These are phyloP conservation scores for Phytophthora macrochlamydospora DNA, from an alignment of 352 stramenopile species.

Conservation along the genomic window DNA sequence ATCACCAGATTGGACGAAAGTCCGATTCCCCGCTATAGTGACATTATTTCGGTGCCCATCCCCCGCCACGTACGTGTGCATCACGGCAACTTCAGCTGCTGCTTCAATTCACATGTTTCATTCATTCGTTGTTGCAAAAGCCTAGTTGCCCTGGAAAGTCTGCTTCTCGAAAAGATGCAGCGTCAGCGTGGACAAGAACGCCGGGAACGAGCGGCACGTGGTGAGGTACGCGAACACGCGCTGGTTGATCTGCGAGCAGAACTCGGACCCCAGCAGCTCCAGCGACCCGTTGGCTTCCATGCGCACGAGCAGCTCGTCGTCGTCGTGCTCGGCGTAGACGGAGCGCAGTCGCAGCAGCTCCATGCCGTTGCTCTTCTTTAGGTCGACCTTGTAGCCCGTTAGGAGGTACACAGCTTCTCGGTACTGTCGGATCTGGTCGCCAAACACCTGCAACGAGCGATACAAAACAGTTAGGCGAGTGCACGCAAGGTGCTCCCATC, in stretches of 20 bases:
- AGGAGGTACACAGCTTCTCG: slow-evolving; percentile 89
- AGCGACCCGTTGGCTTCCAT: slow-evolving; percentile 77
- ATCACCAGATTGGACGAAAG: slow-evolving; percentile 5
- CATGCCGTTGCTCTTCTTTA: slow-evolving; percentile 81
- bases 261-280: slow-evolving; percentile 87
- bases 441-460: slow-evolving; percentile 60
- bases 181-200: slow-evolving; percentile 89
- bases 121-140: too few relatives aligned
- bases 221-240: slow-evolving; percentile 37
- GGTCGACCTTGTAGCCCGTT: slow-evolving; percentile 89
- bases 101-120: slow-evolving; percentile 1
- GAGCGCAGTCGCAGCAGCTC: slow-evolving; percentile 79
- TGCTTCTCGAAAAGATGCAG: slow-evolving; percentile 91
- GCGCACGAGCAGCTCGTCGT: slow-evolving; percentile 86
- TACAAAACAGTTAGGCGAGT: neutral
- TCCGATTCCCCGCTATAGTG: neutral
- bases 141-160: slow-evolving; percentile 83
- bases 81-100: neutral
- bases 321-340: slow-evolving; percentile 85
- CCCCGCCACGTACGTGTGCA: slow-evolving; percentile 1
- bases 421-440: slow-evolving; percentile 90
- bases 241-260: slow-evolving; percentile 63
- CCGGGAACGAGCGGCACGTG: slow-evolving; percentile 88
- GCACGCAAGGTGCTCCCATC: too few relatives aligned
- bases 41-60: neutral